Evolutionary conservation across 129 eudicot genomes (phyloP).

Genomic region (Pittosporum tobira): DNA sequence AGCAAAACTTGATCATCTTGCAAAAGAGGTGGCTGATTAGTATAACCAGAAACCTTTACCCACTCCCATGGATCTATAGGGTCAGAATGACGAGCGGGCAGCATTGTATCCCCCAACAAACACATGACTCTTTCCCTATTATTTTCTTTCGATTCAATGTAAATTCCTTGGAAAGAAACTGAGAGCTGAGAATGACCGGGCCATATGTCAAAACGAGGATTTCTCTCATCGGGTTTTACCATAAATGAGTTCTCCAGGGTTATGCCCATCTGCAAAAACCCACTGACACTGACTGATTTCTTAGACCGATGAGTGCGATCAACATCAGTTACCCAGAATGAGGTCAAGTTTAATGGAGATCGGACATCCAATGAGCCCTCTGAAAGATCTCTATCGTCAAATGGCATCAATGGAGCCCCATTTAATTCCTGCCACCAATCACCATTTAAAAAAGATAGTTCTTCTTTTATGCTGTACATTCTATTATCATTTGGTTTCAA

Average conservation of each 20-base stretch:
- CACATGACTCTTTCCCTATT: conserved; percentile 70
- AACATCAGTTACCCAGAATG: conserved; percentile 74
- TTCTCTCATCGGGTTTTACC: conserved; percentile 34
- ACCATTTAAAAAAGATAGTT: conserved; percentile 63
- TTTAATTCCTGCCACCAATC: conserved; percentile 77
- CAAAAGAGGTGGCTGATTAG: conserved; percentile 60
- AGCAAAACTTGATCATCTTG: conserved; percentile 83
- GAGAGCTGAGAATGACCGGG: conserved; percentile 54
- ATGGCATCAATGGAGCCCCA: conserved; percentile 75
- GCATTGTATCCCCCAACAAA: conserved; percentile 63
- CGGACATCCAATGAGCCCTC: conserved; percentile 15
- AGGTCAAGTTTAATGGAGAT: conserved; percentile 47
- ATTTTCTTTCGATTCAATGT: conserved; percentile 43
- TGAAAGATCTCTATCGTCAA: conserved; percentile 36
- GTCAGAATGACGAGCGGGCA: conserved; percentile 73
- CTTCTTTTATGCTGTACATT: conserved; percentile 37
- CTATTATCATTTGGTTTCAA: conserved; percentile 39
- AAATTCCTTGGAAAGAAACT: conserved; percentile 61
- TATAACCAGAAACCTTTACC: conserved; percentile 63
- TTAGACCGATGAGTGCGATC: conserved; percentile 46
- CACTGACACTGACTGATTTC: conserved; percentile 47
- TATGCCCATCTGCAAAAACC: conserved; percentile 48
- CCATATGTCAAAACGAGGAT: conserved; percentile 51
- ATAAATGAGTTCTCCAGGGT: conserved; percentile 38
- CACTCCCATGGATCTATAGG: conserved; percentile 74